Conservation (phyloP, 768 basidiomycete genomes). For the Tephrocybe sp. region DNA sequence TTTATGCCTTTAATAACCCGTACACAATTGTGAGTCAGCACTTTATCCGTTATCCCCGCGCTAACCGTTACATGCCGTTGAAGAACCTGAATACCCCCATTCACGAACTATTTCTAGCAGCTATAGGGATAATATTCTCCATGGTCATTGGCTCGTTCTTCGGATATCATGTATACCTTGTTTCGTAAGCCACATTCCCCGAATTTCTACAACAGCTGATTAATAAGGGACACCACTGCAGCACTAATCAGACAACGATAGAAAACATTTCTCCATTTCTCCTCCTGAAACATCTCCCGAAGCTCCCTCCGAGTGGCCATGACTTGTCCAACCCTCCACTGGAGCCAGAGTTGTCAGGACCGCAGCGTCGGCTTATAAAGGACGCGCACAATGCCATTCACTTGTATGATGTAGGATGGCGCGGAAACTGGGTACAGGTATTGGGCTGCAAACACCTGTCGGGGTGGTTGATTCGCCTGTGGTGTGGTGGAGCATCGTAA, state of each 20-base stretch:
- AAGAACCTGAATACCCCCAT: conserved; percentile 68
- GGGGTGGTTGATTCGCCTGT: conserved; percentile 53
- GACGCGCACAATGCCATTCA: conserved; percentile 60
- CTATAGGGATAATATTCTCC: conserved; percentile 56
- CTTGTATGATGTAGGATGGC: conserved; percentile 75
- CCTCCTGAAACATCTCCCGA: conserved; percentile 69
- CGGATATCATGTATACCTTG: conserved; percentile 74
- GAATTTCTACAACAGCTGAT: neutral
- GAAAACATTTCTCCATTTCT: conserved; percentile 77
- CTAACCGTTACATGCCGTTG: neutral
- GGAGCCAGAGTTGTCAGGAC: conserved; percentile 68
- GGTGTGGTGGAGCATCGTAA: conserved; percentile 67
- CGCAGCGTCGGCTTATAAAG: conserved; percentile 65
- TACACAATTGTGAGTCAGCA: conserved; percentile 52
- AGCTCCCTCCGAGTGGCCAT: conserved; percentile 50
- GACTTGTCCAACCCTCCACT: conserved; percentile 66
- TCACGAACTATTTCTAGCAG: conserved; percentile 68
- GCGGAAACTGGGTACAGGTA: conserved; percentile 67
- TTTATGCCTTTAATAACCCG: conserved; percentile 67
- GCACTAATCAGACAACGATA: conserved; percentile 85
- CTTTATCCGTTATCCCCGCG: neutral
- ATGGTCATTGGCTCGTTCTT: conserved; percentile 77
- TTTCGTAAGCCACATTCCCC: conserved; percentile 46
- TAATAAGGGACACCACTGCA: conserved; percentile 22
- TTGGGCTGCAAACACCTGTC: conserved; percentile 56